Percentiles rank a stretch among this genome's conserved stretches.
Conservation (phyloP, 805 yeast species). For the Candida maris region DNA sequence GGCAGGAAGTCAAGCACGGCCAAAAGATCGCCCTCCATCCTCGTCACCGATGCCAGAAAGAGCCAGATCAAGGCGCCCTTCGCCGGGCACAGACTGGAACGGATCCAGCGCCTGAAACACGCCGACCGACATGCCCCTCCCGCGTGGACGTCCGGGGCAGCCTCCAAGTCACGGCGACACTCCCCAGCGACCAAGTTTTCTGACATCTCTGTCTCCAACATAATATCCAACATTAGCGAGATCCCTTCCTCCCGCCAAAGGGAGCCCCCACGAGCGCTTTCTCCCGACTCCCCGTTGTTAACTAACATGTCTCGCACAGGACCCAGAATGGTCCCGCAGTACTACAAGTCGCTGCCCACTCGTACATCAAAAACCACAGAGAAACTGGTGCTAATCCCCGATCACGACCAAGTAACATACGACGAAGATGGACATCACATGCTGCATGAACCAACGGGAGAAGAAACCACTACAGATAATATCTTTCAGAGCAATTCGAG, state of each 20-base stretch:
- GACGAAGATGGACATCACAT: constrained; percentile 4
- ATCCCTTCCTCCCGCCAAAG: constrained; percentile 71
- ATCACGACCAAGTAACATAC: constrained; percentile 30
- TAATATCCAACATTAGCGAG: constrained; percentile 75
- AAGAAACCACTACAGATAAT: constrained; percentile 32
- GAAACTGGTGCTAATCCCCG: constrained; percentile 83
- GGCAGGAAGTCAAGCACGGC: constrained; percentile 41
- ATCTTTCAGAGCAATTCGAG: constrained; percentile 30
- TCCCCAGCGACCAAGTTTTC: constrained; percentile 48
- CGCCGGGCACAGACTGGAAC: constrained; percentile 55
- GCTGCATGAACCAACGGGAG: constrained; percentile 12
- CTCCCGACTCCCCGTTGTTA: constrained; percentile 12
- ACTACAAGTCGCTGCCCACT: constrained; percentile 55
- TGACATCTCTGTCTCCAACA: constrained; percentile 75
- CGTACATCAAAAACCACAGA: constrained; percentile 86
- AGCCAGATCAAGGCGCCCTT: constrained; percentile 62
- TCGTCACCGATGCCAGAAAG: constrained; percentile 84
- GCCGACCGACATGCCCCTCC: constrained; percentile 16
- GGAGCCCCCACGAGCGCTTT: constrained; percentile 22
- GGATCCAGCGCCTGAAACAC: constrained; percentile 16
- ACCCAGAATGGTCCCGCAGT: constrained; percentile 39
- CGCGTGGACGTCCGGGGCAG: constrained; percentile 10
- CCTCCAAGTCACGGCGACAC: constrained; percentile 15
- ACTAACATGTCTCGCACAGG: constrained; percentile 18
- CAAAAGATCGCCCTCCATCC: constrained; percentile 86